A percentile compares a stretch with the other conserved stretches of the same genome.
phyloP scores from a whole-genome alignment of 2,329 filamentous ascomycete genomes.

The Fusarium begoniae region DNA sequence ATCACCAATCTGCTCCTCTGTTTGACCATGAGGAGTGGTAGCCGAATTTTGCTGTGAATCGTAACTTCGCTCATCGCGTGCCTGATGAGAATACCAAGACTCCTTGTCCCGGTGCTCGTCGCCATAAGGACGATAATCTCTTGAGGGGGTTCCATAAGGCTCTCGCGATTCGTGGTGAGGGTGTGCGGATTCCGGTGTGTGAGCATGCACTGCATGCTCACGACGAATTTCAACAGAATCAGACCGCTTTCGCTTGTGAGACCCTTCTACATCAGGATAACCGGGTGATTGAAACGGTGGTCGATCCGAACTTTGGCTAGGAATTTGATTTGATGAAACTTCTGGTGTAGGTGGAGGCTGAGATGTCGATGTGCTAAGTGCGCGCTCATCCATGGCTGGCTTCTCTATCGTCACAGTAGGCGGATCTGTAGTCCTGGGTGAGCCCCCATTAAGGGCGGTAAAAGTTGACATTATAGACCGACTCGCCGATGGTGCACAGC shows the following conservation, averaged over 20 bases:
- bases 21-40: constrained; percentile 55
- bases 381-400: constrained; percentile 48
- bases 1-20: constrained; percentile 61
- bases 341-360: constrained; percentile 42
- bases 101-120: constrained; percentile 61
- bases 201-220: constrained; percentile 48
- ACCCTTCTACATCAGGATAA: constrained; percentile 57
- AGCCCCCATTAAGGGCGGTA: constrained; percentile 61
- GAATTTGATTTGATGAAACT: constrained; percentile 49
- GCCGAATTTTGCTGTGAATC: constrained; percentile 59
- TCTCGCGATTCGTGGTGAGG: constrained; percentile 53
- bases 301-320: constrained; percentile 53
- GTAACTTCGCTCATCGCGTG: constrained; percentile 58
- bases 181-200: constrained; percentile 47
- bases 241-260: constrained; percentile 76
- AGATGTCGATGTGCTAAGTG: constrained; percentile 37
- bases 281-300: constrained; percentile 51
- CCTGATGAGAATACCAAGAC: constrained; percentile 59
- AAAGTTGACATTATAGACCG: constrained; percentile 58
- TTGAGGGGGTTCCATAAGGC: constrained; percentile 53
- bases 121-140: constrained; percentile 56
- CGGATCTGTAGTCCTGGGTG: constrained; percentile 54
- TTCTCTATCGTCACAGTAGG: constrained; percentile 45
- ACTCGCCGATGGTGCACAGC: neutral
- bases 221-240: constrained; percentile 63